Evolutionary conservation across 2,329 filamentous ascomycete genomes (phyloP).

Genomic region (Colletotrichum musicola): DNA sequence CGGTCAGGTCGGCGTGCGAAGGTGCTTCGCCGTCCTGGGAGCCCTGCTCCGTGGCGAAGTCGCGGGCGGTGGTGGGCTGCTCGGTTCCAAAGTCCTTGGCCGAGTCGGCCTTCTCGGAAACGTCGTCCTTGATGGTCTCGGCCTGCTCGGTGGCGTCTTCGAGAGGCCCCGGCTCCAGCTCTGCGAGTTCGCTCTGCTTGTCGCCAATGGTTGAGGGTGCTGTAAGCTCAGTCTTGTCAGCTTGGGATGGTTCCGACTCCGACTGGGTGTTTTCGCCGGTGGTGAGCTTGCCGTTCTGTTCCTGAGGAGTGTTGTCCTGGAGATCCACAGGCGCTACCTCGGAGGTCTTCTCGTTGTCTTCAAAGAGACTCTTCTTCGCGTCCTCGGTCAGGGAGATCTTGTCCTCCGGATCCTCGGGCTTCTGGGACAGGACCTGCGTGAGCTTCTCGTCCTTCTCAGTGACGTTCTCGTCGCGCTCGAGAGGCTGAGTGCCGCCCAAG

Average conservation of each 20-base stretch:
- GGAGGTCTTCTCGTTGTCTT: conserved; percentile 36
- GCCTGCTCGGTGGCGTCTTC: conserved; percentile 20
- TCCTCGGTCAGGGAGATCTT: conserved; percentile 33
- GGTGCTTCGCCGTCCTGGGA: not conserved
- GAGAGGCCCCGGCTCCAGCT: conserved; percentile 34
- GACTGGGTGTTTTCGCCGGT: conserved; percentile 38
- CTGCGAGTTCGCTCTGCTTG: conserved; percentile 26
- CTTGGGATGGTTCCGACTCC: conserved; percentile 37
- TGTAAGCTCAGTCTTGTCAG: conserved; percentile 37
- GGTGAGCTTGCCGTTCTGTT: conserved; percentile 32
- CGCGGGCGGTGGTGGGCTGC: conserved; percentile 23
- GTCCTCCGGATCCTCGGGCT: conserved; percentile 29
- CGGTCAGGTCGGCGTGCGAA: not conserved
- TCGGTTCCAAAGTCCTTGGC: conserved; percentile 28
- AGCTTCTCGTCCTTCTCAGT: conserved; percentile 38
- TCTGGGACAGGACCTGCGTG: conserved; percentile 31
- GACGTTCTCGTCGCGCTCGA: conserved; percentile 30
- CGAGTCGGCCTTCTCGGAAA: conserved; percentile 16
- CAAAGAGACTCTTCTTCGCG: conserved; percentile 40
- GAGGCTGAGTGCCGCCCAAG: conserved; percentile 26
- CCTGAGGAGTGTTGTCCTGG: conserved; percentile 26
- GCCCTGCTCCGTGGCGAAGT: conserved; percentile 18
- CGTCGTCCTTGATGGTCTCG: conserved; percentile 28
- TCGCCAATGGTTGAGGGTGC: conserved; percentile 30
- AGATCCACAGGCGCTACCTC: conserved; percentile 39